A percentile compares a stretch with the other conserved stretches of the same genome.
Evolutionary conservation across 2,329 filamentous ascomycete genomes (phyloP).

Genomic region (Teratosphaeria pseudoeucalypti): DNA sequence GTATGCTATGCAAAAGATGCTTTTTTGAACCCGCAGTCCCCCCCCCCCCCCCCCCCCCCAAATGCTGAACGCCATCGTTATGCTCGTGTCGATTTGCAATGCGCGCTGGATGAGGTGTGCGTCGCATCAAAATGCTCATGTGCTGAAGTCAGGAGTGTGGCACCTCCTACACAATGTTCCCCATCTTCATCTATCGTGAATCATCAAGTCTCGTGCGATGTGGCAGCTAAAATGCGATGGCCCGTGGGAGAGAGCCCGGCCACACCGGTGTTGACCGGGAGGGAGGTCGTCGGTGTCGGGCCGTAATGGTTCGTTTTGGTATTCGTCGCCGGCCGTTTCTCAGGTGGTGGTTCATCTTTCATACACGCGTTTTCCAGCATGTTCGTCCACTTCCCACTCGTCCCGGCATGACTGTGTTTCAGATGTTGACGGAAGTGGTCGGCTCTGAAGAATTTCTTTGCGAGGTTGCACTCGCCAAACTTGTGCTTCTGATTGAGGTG

Average conservation of each 20-base stretch:
- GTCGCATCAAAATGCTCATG: not conserved
- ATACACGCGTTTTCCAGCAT: constrained; percentile 95
- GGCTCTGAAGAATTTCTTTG: constrained; percentile 95
- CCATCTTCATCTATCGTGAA: not conserved
- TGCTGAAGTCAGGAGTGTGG: not conserved
- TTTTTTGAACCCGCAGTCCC: not conserved
- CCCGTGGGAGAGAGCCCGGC: constrained; percentile 1
- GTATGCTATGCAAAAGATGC: not conserved
- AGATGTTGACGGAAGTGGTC: constrained; percentile 97
- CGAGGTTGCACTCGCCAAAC: constrained; percentile 94
- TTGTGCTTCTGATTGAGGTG: constrained; percentile 91
- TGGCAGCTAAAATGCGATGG: constrained; percentile 3
- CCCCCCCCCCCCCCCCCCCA: too few relatives aligned
- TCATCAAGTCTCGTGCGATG: constrained; percentile 9
- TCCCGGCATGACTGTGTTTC: constrained; percentile 93
- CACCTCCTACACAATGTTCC: not conserved
- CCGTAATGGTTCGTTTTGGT: constrained; percentile 1
- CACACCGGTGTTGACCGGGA: constrained; percentile 18
- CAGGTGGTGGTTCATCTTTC: constrained; percentile 66
- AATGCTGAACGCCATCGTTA: not conserved
- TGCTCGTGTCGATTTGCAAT: not conserved
- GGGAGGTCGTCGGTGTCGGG: constrained; percentile 9
- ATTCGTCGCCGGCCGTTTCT: constrained; percentile 16
- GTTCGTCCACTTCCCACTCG: constrained; percentile 98
- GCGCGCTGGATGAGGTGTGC: not conserved